Base-by-base conservation (phyloP, 2,329 filamentous ascomycete genomes). In the Aspergillus aculeatinus region DNA sequence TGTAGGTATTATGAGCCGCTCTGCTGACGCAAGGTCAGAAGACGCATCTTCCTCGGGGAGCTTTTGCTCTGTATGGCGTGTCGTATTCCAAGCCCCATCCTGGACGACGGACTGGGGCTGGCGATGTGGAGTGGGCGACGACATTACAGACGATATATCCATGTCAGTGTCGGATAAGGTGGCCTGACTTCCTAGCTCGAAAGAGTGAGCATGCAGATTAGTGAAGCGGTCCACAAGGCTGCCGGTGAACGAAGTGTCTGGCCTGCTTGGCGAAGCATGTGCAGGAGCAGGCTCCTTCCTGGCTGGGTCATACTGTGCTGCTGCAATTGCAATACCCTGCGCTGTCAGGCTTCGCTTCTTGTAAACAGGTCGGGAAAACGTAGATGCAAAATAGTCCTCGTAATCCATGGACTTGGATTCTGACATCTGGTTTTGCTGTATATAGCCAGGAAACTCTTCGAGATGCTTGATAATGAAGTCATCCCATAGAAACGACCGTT, bases 391-490 rank as follows among this genome's bases (percentile, higher is more conserved):
- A 53, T 75, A 81, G 1, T 71, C 65, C 57, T 76, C 72, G 56
- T 80, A 81, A 7, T 60, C 51, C 19, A 75, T 54, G 21, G 65
- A 60, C 35, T 74, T 66, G 4, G 70, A 65, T 0, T 67, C 66
- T 27, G 66, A 64, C 11, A 66, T 65, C 6, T 60, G 51, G 55
- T 68, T 69, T n/a, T 69, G 54, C 35, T 69, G 58, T 5, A 72
- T 51, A 60, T 81, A 75, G n/a, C 57, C 55, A 3, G 66, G 70
- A 60, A 79, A 81, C 27, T 74, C 70, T 16, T 69, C 60, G 6
- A 73, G 65, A 61, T 79, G 72, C 63, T 74, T 72, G 55, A 77
- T 78, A 54, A 81, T 66, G 59, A 79, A 81, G 62, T 81, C 79
- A 65, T 81, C 79, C 76, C 78, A 80, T 14, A 81, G 57, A 25